Conservation (phyloP, 129 eudicot species). For the Calendula officinalis region DNA sequence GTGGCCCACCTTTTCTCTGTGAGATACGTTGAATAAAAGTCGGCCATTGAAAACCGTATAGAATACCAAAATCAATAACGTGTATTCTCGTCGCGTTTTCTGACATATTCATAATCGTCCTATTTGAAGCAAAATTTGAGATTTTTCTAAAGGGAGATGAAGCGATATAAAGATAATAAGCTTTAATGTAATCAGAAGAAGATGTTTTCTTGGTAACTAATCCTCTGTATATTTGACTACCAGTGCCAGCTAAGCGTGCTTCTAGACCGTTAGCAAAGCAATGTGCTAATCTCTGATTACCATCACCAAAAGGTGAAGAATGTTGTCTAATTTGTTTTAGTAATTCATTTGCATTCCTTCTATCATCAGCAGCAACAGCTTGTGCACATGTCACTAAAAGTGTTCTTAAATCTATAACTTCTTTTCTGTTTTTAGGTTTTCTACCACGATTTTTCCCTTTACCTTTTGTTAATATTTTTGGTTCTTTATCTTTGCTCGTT, state of each 20-base stretch:
- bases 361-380: constrained; percentile 59
- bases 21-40: constrained; percentile 59
- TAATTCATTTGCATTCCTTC: constrained; percentile 50
- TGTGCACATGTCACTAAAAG: constrained; percentile 74
- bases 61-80: constrained; percentile 79
- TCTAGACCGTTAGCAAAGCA: constrained; percentile 69
- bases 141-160: constrained; percentile 67
- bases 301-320: constrained; percentile 69
- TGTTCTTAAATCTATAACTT: constrained; percentile 67
- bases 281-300: constrained; percentile 69
- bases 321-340: constrained; percentile 54
- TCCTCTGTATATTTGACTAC: constrained; percentile 42
- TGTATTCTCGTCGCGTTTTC: constrained; percentile 45
- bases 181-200: constrained; percentile 69
- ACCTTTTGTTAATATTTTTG: constrained; percentile 29
- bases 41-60: constrained; percentile 91
- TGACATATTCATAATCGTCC: constrained; percentile 39
- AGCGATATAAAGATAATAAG: constrained; percentile 47
- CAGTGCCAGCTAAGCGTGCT: constrained; percentile 82
- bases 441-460: constrained; percentile 46
- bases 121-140: constrained; percentile 50
- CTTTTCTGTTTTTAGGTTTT: constrained; percentile 49
- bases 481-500: constrained; percentile 28
- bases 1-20: constrained; percentile 59
- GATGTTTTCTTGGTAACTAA: constrained; percentile 44